Evolutionary conservation across 192 early-diverging fungal species (phyloP).

Genomic region (Mycoemilia scoparia): DNA sequence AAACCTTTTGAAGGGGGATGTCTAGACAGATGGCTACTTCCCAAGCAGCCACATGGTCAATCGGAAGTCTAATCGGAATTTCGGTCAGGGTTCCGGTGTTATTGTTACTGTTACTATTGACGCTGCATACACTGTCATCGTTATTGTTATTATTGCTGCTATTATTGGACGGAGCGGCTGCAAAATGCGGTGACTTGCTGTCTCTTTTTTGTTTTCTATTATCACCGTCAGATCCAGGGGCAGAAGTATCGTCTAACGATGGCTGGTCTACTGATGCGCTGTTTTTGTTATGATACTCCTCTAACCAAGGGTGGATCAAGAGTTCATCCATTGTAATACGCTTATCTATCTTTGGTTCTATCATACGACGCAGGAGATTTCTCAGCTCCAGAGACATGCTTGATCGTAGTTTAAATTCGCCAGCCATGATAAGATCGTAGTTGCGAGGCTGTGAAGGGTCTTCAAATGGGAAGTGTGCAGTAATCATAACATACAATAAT

Average conservation of each 20-base stretch:
- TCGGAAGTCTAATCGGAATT: constrained; percentile 11
- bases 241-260: constrained; percentile 1
- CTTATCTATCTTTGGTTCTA: constrained; percentile 13
- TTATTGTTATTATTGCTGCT: no score
- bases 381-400: constrained; percentile 16
- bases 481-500: constrained; percentile 72
- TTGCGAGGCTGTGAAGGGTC: constrained; percentile 25
- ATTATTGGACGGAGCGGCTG: constrained; percentile 7
- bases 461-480: constrained; percentile 43
- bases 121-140: no score
- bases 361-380: constrained; percentile 25
- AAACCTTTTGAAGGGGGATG: constrained; percentile 14
- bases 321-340: constrained; percentile 17
- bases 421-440: constrained; percentile 35
- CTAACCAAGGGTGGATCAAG: constrained; percentile 18
- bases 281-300: neutral
- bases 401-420: constrained; percentile 25
- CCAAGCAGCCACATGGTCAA: constrained; percentile 8
- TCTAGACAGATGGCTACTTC: constrained; percentile 22
- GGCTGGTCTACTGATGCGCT: neutral
- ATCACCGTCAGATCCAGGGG: neutral
- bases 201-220: neutral
- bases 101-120: no score
- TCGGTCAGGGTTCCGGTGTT: no score
- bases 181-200: constrained; percentile 4